phyloP scores from a whole-genome alignment of 495 filamentous ascomycete genomes.

The Talaromyces liani region DNA sequence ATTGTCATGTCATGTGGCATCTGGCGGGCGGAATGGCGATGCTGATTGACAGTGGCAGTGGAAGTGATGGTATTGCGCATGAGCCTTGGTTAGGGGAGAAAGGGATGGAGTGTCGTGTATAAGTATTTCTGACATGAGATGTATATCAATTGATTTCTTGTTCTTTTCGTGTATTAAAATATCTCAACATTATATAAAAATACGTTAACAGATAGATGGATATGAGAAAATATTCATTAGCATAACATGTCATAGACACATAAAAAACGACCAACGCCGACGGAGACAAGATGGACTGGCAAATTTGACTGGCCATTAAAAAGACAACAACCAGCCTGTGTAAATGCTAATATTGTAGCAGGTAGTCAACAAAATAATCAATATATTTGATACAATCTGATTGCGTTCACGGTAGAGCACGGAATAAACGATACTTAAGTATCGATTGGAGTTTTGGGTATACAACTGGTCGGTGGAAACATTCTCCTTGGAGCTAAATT shows the following conservation, averaged over 20 bases:
- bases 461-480: background rate
- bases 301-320: background rate
- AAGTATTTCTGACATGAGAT: background rate
- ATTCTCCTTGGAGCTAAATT: background rate
- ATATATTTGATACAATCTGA: background rate
- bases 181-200: background rate
- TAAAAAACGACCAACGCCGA: background rate
- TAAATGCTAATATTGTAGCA: background rate
- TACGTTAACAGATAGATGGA: background rate
- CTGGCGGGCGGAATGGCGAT: slow-evolving; percentile 41
- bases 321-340: background rate
- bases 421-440: background rate
- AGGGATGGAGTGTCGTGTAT: slow-evolving; percentile 1
- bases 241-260: background rate
- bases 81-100: background rate
- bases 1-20: slow-evolving; percentile 67
- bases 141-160: background rate
- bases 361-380: background rate
- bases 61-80: background rate
- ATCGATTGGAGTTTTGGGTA: background rate
- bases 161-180: background rate
- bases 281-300: background rate
- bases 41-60: slow-evolving; percentile 20
- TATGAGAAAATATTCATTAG: background rate
- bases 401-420: background rate